phyloP scores from a whole-genome alignment of 2,329 filamentous ascomycete species.

The Penicillium sp. region DNA sequence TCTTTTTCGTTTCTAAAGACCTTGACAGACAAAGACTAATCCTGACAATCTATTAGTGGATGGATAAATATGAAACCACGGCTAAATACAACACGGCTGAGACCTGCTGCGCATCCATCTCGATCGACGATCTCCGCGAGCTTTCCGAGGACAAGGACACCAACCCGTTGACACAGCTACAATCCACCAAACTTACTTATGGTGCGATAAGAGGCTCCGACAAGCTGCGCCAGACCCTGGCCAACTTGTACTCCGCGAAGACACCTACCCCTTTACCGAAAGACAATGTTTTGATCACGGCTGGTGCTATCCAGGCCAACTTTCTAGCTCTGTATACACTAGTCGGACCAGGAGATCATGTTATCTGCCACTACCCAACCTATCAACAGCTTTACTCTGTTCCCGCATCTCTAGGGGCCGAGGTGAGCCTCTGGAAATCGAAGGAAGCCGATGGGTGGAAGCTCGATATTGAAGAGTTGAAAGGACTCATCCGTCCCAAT shows the following conservation, averaged over 20 bases:
- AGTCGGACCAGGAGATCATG: conserved; percentile 73
- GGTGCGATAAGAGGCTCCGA: conserved; percentile 70
- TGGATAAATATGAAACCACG: conserved; percentile 55
- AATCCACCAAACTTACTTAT: conserved; percentile 66
- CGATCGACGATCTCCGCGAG: conserved; percentile 52
- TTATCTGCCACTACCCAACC: conserved; percentile 82
- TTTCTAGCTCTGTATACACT: conserved; percentile 75
- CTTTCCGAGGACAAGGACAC: conserved; percentile 55
- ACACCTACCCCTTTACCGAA: conserved; percentile 47
- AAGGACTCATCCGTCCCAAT: conserved; percentile 55
- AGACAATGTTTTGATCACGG: conserved; percentile 72
- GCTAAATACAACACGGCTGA: conserved; percentile 59
- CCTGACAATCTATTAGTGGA: conserved; percentile 47
- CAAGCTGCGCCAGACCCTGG: conserved; percentile 63
- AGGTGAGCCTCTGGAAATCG: conserved; percentile 75
- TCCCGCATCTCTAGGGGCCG: conserved; percentile 71
- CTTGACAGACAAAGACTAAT: neutral
- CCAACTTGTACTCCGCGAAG: conserved; percentile 63
- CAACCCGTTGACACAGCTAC: conserved; percentile 43
- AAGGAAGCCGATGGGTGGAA: conserved; percentile 64
- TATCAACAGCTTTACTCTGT: conserved; percentile 83
- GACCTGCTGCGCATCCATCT: conserved; percentile 58
- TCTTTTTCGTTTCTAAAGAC: neutral
- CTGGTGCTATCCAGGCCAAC: conserved; percentile 83
- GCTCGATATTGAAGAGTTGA: conserved; percentile 66